Percentiles rank a stretch among this genome's conserved stretches.
These are phyloP conservation scores for Chaetomium tenue DNA, from an alignment of 495 filamentous ascomycete genomes.

Conservation along the genomic window DNA sequence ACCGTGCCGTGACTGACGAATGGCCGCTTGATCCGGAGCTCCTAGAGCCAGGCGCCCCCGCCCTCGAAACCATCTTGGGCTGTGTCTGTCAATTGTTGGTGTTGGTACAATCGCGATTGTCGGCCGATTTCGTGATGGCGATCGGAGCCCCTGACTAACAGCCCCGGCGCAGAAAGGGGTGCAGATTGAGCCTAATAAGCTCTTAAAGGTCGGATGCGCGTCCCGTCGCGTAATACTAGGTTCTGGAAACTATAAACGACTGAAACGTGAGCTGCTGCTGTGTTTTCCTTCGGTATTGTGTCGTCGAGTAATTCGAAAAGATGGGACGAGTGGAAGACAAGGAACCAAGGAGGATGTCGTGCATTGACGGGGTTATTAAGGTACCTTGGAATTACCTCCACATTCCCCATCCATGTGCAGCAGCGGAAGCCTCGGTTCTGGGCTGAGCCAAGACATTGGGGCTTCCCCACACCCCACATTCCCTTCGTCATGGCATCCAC, in stretches of 20 bases:
- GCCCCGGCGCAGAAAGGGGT: neutral
- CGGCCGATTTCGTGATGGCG: neutral
- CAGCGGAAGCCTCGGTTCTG: slow-evolving; percentile 13
- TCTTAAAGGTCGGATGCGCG: neutral
- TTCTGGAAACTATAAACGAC: neutral
- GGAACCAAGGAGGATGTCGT: neutral
- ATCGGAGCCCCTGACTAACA: neutral
- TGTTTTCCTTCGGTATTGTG: neutral
- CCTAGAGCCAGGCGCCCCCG: slow-evolving; percentile 17
- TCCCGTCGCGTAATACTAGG: neutral
- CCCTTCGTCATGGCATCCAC: neutral
- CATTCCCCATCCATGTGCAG: neutral
- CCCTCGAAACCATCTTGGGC: slow-evolving; percentile 34
- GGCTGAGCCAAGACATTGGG: slow-evolving; percentile 13
- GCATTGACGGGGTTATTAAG: neutral
- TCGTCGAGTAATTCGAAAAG: neutral
- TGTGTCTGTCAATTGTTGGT: neutral
- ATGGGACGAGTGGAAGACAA: neutral
- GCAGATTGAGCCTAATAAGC: neutral
- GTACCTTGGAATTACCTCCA: neutral
- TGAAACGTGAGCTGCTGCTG: neutral
- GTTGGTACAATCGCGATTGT: neutral
- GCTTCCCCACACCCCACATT: slow-evolving; percentile 15
- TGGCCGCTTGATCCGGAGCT: slow-evolving; percentile 24
- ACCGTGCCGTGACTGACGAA: slow-evolving; percentile 37